These are phyloP conservation scores for Penicillium goetzii DNA, from an alignment of 495 filamentous ascomycete genomes.

Conservation along the genomic window DNA sequence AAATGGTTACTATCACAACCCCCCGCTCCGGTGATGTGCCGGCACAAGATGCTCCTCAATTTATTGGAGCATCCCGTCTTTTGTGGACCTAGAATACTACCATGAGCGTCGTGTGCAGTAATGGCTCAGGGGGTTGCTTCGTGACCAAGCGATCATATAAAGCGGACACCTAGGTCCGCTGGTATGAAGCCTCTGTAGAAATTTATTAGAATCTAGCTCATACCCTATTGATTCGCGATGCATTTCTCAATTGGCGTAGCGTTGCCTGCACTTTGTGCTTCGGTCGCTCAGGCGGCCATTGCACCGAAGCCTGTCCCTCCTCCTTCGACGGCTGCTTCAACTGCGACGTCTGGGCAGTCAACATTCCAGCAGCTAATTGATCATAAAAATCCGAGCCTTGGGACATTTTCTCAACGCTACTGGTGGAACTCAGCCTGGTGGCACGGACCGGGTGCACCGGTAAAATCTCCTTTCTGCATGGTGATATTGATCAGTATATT, in stretches of 20 bases:
- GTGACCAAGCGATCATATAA: conserved; percentile 4
- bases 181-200: background rate
- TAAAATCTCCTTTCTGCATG: conserved; percentile 27
- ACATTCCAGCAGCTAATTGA: conserved; percentile 59
- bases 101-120: background rate
- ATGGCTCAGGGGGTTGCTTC: background rate
- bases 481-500: conserved; percentile 6
- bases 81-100: conserved; percentile 10
- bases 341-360: conserved; percentile 21
- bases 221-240: background rate
- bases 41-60: background rate
- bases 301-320: conserved; percentile 21
- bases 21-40: conserved; percentile 4
- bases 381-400: conserved; percentile 53
- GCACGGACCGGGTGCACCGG: conserved; percentile 58
- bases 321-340: conserved; percentile 5
- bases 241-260: conserved; percentile 5
- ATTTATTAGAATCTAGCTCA: background rate
- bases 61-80: background rate
- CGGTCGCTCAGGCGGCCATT: conserved; percentile 16
- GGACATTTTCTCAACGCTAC: conserved; percentile 59
- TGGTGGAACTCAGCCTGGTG: conserved; percentile 55
- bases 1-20: conserved; percentile 3
- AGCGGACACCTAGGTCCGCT: background rate
- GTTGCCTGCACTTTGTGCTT: conserved; percentile 13